A percentile compares a stretch with the other conserved stretches of the same genome.
Evolutionary conservation across 805 yeast genomes (phyloP).

Genomic region (Ogataea dorogensis): DNA sequence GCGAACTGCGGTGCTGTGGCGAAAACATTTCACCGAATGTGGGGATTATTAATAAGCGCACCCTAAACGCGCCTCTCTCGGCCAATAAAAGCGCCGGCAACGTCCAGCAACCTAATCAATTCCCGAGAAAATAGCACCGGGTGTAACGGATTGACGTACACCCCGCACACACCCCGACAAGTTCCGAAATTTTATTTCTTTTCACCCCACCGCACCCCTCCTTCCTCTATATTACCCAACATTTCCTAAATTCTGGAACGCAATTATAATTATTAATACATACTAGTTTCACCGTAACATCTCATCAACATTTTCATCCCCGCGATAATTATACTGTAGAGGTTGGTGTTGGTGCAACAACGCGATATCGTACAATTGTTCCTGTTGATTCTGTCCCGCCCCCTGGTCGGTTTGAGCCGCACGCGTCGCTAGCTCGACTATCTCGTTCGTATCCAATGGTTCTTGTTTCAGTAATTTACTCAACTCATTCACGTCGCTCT

Average conservation of each 20-base stretch:
- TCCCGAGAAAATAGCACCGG: conserved; percentile 3
- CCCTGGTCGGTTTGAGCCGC: conserved; percentile 23
- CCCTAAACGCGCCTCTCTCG: neutral
- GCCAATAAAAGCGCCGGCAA: too few species aligned
- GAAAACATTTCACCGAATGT: conserved; percentile 1
- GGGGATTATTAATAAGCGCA: conserved; percentile 1
- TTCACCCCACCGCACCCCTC: conserved; percentile 5
- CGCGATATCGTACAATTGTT: conserved; percentile 20
- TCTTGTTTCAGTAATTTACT: conserved; percentile 23
- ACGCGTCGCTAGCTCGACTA: conserved; percentile 26
- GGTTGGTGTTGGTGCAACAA: conserved; percentile 23
- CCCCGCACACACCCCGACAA: conserved; percentile 2
- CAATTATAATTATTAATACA: too few species aligned
- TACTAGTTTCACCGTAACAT: conserved; percentile 17
- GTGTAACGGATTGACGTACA: conserved; percentile 4
- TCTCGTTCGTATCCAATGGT: conserved; percentile 23
- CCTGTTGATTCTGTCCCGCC: conserved; percentile 11
- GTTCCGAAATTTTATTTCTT: too few species aligned
- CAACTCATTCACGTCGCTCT: conserved; percentile 21
- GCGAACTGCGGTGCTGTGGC: neutral
- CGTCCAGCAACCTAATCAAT: neutral
- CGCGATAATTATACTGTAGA: conserved; percentile 15
- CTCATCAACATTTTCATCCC: conserved; percentile 26
- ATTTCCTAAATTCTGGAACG: conserved; percentile 1
- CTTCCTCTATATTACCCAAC: conserved; percentile 1